phyloP scores from a whole-genome alignment of 2,329 filamentous ascomycete species.

The Leptographium galeiforme region DNA sequence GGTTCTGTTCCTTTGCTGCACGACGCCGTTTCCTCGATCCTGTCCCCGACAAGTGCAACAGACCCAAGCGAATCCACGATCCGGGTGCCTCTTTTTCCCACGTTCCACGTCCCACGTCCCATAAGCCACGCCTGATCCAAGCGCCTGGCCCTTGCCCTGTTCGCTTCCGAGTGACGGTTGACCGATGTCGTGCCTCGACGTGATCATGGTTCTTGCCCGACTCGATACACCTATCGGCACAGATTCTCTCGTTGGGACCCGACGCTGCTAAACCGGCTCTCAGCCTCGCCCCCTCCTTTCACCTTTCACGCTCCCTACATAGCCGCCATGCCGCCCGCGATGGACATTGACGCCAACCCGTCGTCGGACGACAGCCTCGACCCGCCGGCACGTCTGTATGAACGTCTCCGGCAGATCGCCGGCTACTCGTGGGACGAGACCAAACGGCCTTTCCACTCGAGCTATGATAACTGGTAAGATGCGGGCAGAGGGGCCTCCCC shows the following conservation, averaged over 20 bases:
- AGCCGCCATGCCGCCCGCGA: neutral
- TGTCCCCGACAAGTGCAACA: too few species aligned
- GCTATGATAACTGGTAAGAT: slow-evolving; percentile 75
- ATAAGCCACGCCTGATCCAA: neutral
- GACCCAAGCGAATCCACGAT: too few species aligned
- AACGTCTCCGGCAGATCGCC: slow-evolving; percentile 58
- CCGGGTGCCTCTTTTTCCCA: too few species aligned
- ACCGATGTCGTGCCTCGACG: slow-evolving; percentile 13
- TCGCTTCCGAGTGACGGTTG: slow-evolving; percentile 10
- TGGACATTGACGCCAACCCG: neutral
- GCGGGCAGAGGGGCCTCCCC: neutral
- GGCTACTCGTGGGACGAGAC: slow-evolving; percentile 68
- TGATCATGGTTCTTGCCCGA: neutral
- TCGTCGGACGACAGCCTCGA: slow-evolving; percentile 41
- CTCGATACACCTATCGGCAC: neutral
- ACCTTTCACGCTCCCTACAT: too few species aligned
- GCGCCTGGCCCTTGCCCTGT: neutral
- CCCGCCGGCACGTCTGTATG: slow-evolving; percentile 55
- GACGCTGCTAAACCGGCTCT: neutral
- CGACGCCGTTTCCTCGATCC: too few species aligned
- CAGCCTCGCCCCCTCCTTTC: too few species aligned
- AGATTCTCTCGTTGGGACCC: neutral
- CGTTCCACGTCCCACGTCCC: too few species aligned
- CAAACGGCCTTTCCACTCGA: slow-evolving; percentile 43
- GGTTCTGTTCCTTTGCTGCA: too few species aligned